A percentile compares a stretch with the other conserved stretches of the same genome.
Evolutionary conservation across 306 rosid species (phyloP).

Genomic region (Amphicarpaea edgeworthii): DNA sequence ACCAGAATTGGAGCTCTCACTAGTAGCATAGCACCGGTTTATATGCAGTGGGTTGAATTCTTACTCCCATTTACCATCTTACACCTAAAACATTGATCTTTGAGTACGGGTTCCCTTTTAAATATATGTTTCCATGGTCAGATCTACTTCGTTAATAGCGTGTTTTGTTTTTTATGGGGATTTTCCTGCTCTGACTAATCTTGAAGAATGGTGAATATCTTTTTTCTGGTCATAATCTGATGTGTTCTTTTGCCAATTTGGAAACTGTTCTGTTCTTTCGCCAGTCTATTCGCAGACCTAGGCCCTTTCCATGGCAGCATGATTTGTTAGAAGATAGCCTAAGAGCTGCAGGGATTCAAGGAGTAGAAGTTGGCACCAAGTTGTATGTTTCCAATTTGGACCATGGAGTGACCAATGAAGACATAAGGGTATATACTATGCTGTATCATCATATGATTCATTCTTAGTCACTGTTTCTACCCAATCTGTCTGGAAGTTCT

Average conservation of each 20-base stretch:
- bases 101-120: constrained; percentile 52
- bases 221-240: constrained; percentile 86
- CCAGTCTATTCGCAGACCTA: constrained; percentile 89
- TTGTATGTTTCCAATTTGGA: constrained; percentile 97
- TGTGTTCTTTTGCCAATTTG: constrained; percentile 79
- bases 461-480: constrained; percentile 59
- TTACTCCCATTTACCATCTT: constrained; percentile 50
- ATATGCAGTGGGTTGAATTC: constrained; percentile 67
- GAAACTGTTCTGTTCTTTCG: constrained; percentile 79
- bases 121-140: constrained; percentile 46
- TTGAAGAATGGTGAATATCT: constrained; percentile 77
- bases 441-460: constrained; percentile 58
- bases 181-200: constrained; percentile 50
- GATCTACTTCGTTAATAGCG: constrained; percentile 48
- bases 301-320: constrained; percentile 86
- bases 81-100: constrained; percentile 50
- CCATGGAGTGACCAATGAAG: constrained; percentile 96
- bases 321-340: constrained; percentile 97
- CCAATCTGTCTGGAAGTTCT: constrained; percentile 56
- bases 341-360: constrained; percentile 95
- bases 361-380: constrained; percentile 87
- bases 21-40: constrained; percentile 57
- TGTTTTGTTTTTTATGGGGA: constrained; percentile 53
- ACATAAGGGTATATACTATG: constrained; percentile 87
- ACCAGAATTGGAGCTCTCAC: constrained; percentile 61